Evolutionary conservation across 805 yeast species (phyloP).

Genomic region (Spathaspora hagerdaliae): DNA sequence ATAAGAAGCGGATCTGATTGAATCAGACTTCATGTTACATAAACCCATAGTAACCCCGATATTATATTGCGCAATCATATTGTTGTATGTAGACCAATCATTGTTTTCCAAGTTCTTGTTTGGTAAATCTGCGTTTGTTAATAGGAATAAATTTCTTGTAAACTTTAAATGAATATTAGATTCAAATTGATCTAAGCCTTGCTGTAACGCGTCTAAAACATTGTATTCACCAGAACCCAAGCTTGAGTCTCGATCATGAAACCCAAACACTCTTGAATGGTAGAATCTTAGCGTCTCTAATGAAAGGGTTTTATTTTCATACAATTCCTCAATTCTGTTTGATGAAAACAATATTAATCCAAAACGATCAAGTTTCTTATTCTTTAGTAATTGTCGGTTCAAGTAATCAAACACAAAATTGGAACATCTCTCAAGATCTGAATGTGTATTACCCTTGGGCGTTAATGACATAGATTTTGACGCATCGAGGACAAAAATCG

Average conservation of each 20-base stretch:
- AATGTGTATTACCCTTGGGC: constrained; percentile 34
- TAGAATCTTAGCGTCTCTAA: constrained; percentile 2
- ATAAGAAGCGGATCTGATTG: background rate
- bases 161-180: constrained; percentile 19
- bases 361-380: constrained; percentile 37
- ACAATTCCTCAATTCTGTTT: constrained; percentile 1
- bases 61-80: background rate
- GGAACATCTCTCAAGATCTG: constrained; percentile 33
- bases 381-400: constrained; percentile 19
- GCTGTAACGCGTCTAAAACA: background rate
- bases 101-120: constrained; percentile 1
- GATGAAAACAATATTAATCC: constrained; percentile 22
- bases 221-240: background rate
- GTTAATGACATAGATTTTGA: constrained; percentile 40
- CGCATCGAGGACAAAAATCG: constrained; percentile 49
- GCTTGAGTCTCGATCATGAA: background rate
- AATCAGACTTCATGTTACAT: background rate
- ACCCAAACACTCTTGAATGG: background rate
- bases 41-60: constrained; percentile 1
- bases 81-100: background rate
- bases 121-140: constrained; percentile 21
- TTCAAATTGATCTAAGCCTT: constrained; percentile 7
- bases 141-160: constrained; percentile 31
- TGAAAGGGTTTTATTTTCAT: constrained; percentile 5
- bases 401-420: constrained; percentile 41